phyloP scores from a whole-genome alignment of 192 early-diverging fungal genomes.

The Backusella macrospora region DNA sequence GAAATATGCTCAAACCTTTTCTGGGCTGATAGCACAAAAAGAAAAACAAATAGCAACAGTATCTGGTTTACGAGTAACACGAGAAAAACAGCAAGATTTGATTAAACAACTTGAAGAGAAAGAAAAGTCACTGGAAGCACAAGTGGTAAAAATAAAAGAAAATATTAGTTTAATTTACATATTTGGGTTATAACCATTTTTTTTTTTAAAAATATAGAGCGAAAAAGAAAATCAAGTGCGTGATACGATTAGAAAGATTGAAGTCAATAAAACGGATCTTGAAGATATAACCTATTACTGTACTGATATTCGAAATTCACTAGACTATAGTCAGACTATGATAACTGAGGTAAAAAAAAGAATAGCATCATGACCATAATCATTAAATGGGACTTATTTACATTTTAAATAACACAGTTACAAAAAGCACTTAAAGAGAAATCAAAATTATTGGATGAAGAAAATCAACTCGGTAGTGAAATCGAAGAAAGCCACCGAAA shows the following conservation, averaged over 20 bases:
- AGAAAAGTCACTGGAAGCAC: constrained; percentile 67
- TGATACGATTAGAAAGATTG: constrained; percentile 50
- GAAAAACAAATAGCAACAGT: constrained; percentile 65
- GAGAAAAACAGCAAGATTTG: constrained; percentile 84
- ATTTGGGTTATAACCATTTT: not conserved
- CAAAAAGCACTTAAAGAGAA: constrained; percentile 66
- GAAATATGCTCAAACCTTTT: constrained; percentile 86
- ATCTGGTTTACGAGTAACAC: constrained; percentile 71
- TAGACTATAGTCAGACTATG: constrained; percentile 55
- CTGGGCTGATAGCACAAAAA: constrained; percentile 67
- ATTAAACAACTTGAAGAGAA: constrained; percentile 80
- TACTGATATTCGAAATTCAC: constrained; percentile 64
- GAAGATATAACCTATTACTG: constrained; percentile 63
- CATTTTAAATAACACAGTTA: constrained; percentile 44
- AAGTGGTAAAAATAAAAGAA: constrained; percentile 56
- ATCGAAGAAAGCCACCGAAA: constrained; percentile 61
- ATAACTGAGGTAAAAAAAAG: constrained; percentile 58
- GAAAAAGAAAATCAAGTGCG: constrained; percentile 68
- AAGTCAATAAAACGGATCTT: constrained; percentile 53
- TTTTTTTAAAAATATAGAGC: constrained; percentile 38
- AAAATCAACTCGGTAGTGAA: constrained; percentile 58
- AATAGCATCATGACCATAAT: too few species aligned
- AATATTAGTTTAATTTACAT: not conserved
- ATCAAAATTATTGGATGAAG: constrained; percentile 58
- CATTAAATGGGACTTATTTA: constrained; percentile 25